Conservation (phyloP, 2,329 filamentous ascomycete genomes). For the Ramularia endophylla region DNA sequence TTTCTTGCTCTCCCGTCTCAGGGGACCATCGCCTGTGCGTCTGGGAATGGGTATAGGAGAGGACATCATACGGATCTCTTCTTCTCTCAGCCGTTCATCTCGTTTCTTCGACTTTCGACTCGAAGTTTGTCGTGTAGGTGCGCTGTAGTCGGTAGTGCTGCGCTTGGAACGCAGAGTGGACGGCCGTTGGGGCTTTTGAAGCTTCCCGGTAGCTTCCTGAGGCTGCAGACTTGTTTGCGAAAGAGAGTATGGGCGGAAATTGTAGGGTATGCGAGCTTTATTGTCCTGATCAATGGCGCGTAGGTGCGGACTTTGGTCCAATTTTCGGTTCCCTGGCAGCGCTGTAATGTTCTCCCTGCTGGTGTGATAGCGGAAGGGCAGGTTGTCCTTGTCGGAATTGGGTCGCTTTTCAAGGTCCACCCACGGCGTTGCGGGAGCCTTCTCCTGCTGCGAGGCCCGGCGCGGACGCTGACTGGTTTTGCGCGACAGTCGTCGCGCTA, state of each 20-base stretch:
- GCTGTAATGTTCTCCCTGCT: constrained; percentile 45
- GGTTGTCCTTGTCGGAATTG: constrained; percentile 19
- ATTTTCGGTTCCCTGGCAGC: constrained; percentile 35
- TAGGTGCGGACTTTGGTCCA: constrained; percentile 44
- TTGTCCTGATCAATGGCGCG: constrained; percentile 37
- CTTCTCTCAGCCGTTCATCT: constrained; percentile 71
- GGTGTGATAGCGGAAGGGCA: constrained; percentile 12
- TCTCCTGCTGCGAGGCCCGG: constrained; percentile 12
- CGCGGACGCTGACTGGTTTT: constrained; percentile 9
- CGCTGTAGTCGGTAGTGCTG: constrained; percentile 41
- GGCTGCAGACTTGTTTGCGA: constrained; percentile 27
- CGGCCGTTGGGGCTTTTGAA: constrained; percentile 19
- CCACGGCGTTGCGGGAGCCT: constrained; percentile 3
- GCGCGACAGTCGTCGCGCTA: not conserved
- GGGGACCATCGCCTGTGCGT: constrained; percentile 39
- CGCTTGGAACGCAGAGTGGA: constrained; percentile 32
- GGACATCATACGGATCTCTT: constrained; percentile 82
- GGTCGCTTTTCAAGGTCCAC: constrained; percentile 8
- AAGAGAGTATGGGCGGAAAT: constrained; percentile 31
- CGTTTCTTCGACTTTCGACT: constrained; percentile 61
- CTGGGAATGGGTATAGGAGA: constrained; percentile 57
- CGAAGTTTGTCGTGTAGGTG: constrained; percentile 60
- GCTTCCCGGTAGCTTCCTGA: constrained; percentile 13
- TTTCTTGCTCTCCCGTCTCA: constrained; percentile 62
- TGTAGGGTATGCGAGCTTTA: constrained; percentile 39